Conservation (phyloP, 768 basidiomycete species). For the Lactarius quietus region DNA sequence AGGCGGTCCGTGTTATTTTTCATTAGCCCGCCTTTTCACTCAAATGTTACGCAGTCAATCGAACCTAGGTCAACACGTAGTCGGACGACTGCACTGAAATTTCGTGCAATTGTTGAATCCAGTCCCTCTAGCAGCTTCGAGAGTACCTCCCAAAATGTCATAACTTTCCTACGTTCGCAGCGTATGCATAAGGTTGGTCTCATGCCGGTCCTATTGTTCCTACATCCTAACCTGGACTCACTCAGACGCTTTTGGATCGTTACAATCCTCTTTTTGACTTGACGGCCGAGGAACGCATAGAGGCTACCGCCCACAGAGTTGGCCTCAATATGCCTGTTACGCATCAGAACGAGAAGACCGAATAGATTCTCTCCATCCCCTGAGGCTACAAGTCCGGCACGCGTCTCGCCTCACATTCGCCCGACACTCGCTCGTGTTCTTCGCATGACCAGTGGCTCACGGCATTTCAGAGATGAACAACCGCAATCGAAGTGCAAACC, state of each 20-base stretch:
- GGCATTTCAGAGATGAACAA: background rate
- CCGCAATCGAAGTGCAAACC: no score
- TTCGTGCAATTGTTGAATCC: slow-evolving; percentile 52
- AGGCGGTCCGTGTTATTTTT: slow-evolving; percentile 42
- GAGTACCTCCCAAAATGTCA: slow-evolving; percentile 53
- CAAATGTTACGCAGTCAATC: slow-evolving; percentile 37
- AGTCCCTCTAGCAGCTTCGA: slow-evolving; percentile 30
- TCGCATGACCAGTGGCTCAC: background rate
- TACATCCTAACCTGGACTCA: slow-evolving; percentile 6
- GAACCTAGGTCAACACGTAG: slow-evolving; percentile 38
- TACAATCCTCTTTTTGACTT: slow-evolving; percentile 87
- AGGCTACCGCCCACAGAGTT: slow-evolving; percentile 82
- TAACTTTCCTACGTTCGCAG: slow-evolving; percentile 69
- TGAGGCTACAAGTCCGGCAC: background rate
- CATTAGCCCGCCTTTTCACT: slow-evolving; percentile 2
- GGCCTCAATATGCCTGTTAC: slow-evolving; percentile 78
- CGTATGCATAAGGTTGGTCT: slow-evolving; percentile 69
- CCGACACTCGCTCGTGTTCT: background rate
- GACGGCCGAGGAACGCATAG: slow-evolving; percentile 72
- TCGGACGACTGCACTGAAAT: slow-evolving; percentile 43
- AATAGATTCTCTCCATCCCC: slow-evolving; percentile 8
- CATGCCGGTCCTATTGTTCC: background rate
- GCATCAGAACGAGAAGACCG: slow-evolving; percentile 30
- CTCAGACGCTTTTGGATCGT: slow-evolving; percentile 70
- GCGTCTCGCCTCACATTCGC: background rate